Conservation (phyloP, 768 basidiomycete genomes). For the Psilocybe tampanensis region DNA sequence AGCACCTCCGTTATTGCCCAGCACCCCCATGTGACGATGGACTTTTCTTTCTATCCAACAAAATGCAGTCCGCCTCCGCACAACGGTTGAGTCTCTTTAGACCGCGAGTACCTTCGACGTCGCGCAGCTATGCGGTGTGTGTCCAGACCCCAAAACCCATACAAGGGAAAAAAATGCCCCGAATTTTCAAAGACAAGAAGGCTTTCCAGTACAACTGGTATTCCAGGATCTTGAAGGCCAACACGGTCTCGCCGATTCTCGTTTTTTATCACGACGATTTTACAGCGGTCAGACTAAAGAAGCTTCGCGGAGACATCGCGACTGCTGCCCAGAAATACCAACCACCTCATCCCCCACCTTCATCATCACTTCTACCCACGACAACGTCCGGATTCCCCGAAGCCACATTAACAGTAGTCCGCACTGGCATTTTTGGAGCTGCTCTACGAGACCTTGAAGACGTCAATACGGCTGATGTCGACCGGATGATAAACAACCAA, state of each 20-base stretch:
- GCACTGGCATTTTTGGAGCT: conserved; percentile 80
- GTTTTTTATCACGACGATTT: conserved; percentile 83
- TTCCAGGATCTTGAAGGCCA: conserved; percentile 64
- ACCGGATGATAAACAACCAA: conserved; percentile 56
- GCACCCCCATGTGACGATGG: conserved; percentile 13
- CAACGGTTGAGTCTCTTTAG: conserved; percentile 70
- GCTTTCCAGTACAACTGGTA: conserved; percentile 82
- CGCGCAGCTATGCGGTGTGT: conserved; percentile 64
- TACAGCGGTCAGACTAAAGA: conserved; percentile 63
- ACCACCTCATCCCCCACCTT: conserved; percentile 37
- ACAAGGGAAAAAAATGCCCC: conserved; percentile 56
- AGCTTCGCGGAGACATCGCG: conserved; percentile 69
- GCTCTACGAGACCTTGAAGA: conserved; percentile 64
- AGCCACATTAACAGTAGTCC: conserved; percentile 69
- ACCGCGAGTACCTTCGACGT: conserved; percentile 67
- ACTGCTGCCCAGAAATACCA: conserved; percentile 51
- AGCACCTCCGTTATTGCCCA: conserved; percentile 6
- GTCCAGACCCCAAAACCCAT: conserved; percentile 49
- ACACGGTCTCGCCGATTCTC: conserved; percentile 62
- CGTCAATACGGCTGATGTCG: conserved; percentile 48
- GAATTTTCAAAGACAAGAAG: conserved; percentile 80
- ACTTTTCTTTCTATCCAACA: conserved; percentile 17
- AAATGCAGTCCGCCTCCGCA: conserved; percentile 49
- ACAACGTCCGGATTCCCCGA: conserved; percentile 25
- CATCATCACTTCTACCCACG: conserved; percentile 28